These are phyloP conservation scores for Trametes versicolor DNA, from an alignment of 1,284 basidiomycete genomes.

Conservation along the genomic window DNA sequence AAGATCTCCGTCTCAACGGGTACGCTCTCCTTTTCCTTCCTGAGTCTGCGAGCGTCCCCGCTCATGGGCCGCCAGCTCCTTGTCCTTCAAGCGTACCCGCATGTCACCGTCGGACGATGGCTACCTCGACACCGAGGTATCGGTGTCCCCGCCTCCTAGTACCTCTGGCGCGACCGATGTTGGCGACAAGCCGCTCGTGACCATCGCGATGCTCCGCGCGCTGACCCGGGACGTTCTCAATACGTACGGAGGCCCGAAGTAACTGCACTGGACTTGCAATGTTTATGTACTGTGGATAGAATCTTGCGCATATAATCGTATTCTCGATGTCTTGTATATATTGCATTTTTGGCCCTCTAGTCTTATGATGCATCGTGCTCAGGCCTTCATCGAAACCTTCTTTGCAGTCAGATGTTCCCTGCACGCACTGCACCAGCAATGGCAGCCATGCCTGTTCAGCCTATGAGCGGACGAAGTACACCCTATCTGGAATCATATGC, in stretches of 20 bases:
- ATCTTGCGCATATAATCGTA: constrained; percentile 1
- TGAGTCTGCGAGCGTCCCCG: background rate
- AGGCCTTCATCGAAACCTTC: too few species aligned
- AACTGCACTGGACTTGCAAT: background rate
- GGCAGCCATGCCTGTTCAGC: too few species aligned
- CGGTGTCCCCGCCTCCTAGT: constrained; percentile 48
- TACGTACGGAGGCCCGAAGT: constrained; percentile 31
- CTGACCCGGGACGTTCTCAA: constrained; percentile 68
- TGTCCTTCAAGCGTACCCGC: constrained; percentile 41
- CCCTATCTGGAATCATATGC: too few species aligned
- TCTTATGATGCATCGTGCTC: too few species aligned
- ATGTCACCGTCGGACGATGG: constrained; percentile 37
- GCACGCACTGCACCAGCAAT: too few species aligned
- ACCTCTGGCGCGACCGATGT: constrained; percentile 45
- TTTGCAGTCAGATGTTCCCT: too few species aligned
- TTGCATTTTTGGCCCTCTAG: background rate
- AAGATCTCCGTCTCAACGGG: constrained; percentile 34
- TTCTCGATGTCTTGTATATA: constrained; percentile 4
- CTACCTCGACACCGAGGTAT: constrained; percentile 25
- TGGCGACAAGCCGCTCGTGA: constrained; percentile 53
- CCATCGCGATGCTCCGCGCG: constrained; percentile 74
- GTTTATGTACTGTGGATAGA: background rate
- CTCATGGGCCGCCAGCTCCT: constrained; percentile 26
- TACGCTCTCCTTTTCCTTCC: constrained; percentile 11
- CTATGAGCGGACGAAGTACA: too few species aligned